Evolutionary conservation across 1,139 yeast species (phyloP).

Genomic region (Trichomonascaceae sp.): DNA sequence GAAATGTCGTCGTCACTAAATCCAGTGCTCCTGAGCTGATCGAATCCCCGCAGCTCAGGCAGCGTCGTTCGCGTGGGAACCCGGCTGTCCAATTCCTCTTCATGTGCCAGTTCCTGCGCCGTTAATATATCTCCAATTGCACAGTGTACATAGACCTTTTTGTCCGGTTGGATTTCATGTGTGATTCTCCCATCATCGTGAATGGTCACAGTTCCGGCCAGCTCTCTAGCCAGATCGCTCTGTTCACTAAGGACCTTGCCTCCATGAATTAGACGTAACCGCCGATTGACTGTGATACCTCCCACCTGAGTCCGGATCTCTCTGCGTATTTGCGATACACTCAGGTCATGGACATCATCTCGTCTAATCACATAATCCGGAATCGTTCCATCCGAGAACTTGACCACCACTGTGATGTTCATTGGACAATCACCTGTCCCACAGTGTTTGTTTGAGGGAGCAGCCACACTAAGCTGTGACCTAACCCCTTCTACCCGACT

Average conservation of each 20-base stretch:
- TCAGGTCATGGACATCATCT: slow-evolving; percentile 26
- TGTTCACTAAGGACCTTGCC: slow-evolving; percentile 58
- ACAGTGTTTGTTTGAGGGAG: no score
- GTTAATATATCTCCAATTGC: slow-evolving; percentile 61
- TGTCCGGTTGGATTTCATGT: slow-evolving; percentile 5
- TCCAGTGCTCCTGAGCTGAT: slow-evolving; percentile 70
- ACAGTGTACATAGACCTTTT: slow-evolving; percentile 54
- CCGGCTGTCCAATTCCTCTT: slow-evolving; percentile 43
- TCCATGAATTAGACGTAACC: slow-evolving; percentile 59
- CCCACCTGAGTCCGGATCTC: slow-evolving; percentile 26
- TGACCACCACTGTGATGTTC: slow-evolving; percentile 30
- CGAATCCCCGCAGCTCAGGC: slow-evolving; percentile 78
- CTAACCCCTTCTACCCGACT: no score
- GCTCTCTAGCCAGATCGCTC: slow-evolving; percentile 41
- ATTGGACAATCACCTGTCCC: slow-evolving; percentile 4
- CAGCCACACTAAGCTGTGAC: no score
- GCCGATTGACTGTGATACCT: slow-evolving; percentile 28
- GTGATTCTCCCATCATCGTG: slow-evolving; percentile 3
- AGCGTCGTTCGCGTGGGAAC: slow-evolving; percentile 37
- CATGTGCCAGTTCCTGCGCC: slow-evolving; percentile 46
- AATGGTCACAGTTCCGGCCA: not conserved
- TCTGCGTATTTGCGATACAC: slow-evolving; percentile 33
- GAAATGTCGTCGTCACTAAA: slow-evolving; percentile 64
- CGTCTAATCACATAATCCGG: slow-evolving; percentile 34
- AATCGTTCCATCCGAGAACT: slow-evolving; percentile 37